phyloP scores from a whole-genome alignment of 2,329 filamentous ascomycete species.

The Penicillium sp. region DNA sequence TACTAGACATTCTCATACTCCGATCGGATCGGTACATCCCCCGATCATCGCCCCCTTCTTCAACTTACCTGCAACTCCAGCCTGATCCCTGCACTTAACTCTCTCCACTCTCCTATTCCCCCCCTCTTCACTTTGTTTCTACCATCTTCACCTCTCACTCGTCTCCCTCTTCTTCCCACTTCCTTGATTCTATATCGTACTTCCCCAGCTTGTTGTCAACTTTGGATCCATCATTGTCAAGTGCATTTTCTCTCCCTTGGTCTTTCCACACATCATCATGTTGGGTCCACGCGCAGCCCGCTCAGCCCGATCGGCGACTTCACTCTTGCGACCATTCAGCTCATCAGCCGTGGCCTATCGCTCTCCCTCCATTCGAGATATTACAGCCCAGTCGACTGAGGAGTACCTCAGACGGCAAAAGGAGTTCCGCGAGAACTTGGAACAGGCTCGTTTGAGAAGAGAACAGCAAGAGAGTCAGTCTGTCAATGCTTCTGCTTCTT shows the following conservation, averaged over 20 bases:
- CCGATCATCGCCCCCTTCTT: conserved; percentile 13
- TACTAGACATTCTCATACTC: conserved; percentile 1
- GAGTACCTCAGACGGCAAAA: conserved; percentile 81
- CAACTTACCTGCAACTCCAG: conserved; percentile 1
- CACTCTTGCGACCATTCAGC: conserved; percentile 59
- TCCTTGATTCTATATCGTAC: conserved; percentile 11
- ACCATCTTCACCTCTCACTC: conserved; percentile 5
- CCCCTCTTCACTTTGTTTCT: conserved; percentile 8
- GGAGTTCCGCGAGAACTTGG: conserved; percentile 79
- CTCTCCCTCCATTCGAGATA: conserved; percentile 80
- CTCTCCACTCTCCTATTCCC: neutral
- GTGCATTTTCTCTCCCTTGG: neutral
- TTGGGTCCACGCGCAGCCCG: conserved; percentile 52
- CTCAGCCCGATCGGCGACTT: conserved; percentile 49
- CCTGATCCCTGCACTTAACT: conserved; percentile 3
- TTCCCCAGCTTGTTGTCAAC: conserved; percentile 7
- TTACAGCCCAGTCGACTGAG: conserved; percentile 69
- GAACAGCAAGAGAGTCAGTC: conserved; percentile 82
- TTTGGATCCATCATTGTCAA: neutral
- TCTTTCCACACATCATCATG: conserved; percentile 34
- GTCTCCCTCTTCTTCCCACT: conserved; percentile 1
- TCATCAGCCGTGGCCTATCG: conserved; percentile 53
- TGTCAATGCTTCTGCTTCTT: conserved; percentile 49
- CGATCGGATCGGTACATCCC: conserved; percentile 1
- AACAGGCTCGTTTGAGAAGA: conserved; percentile 72